Base-by-base conservation (phyloP, 2,329 filamentous ascomycete genomes). In the Sphaerostilbella broomeana region DNA sequence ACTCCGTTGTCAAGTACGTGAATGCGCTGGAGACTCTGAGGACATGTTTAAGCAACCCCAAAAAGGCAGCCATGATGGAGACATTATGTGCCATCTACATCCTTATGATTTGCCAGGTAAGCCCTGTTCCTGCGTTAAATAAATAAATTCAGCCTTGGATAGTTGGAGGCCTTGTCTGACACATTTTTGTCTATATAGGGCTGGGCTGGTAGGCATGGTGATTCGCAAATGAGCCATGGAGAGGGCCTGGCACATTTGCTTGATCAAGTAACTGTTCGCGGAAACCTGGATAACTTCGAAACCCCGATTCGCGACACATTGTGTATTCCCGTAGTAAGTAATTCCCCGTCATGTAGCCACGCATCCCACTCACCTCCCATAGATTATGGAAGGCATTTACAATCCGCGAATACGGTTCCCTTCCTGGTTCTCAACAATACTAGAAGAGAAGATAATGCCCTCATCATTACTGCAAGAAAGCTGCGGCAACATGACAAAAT, bases 21-120 rank as follows among this genome's bases (percentile, higher is more conserved):
- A 45, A 50, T 4, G 60, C 60, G 0, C 43, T 64, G 9, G 51
- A 44, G 7, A 44, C 49, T 2, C 47, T 64, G 15, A 49, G 55
- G 6, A 28, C 35, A 4, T 51, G 48, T 25, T 31, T 64, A 2
- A 44, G 46, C 17, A 50, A 62, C 8, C 55, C 60, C 0, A 39
- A 25, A 1, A 52, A 50, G 15, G 52, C 52, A 4, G 43, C 45
- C 6, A 54, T 56, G 4, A 43, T 51, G 0, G 60, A 64, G 13
- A 63, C 60, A 0, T 51, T 64, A 24, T 62, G 60, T 12, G 57
- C 61, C 5, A 55, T 64, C 5, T 64, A 64, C 37, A 41, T 65
- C 7, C 45, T 63, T 13, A 58, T 62, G 52, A 52, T 65, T 20
- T 55, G 51, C 9, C 58, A 64, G 49, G 60, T 61, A 37, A 6